These are phyloP conservation scores for Neurospora crassa DNA, from an alignment of 2,329 filamentous ascomycete genomes.

Conservation along the genomic window DNA sequence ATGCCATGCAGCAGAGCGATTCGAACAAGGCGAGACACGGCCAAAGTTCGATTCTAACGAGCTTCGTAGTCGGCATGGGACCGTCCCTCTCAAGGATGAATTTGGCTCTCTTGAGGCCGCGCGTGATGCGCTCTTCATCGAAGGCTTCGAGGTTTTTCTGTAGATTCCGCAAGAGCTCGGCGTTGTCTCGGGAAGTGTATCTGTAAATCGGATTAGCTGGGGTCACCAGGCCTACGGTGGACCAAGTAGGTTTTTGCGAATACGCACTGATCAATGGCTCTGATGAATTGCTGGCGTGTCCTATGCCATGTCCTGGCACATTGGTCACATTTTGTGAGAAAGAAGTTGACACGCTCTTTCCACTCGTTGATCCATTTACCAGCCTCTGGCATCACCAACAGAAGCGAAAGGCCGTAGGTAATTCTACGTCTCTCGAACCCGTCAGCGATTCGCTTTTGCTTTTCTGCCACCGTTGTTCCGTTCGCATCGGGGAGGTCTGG, in stretches of 20 bases:
- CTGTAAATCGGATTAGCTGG: not conserved
- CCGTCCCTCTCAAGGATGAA: conserved; percentile 35
- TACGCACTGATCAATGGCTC: conserved; percentile 49
- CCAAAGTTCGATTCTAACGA: conserved; percentile 39
- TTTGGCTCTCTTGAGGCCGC: conserved; percentile 39
- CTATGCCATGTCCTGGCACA: conserved; percentile 70
- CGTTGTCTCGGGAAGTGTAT: not conserved
- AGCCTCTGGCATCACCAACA: conserved; percentile 55
- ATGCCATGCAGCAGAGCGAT: conserved; percentile 72
- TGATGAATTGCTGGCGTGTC: conserved; percentile 52
- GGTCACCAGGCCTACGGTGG: not conserved
- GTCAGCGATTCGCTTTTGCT: conserved; percentile 43
- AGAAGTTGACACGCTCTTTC: conserved; percentile 43
- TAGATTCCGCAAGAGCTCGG: conserved; percentile 27
- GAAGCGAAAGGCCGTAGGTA: conserved; percentile 57
- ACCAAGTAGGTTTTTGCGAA: not conserved
- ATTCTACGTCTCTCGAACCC: conserved; percentile 47
- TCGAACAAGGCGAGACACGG: conserved; percentile 80
- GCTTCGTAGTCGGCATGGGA: conserved; percentile 35
- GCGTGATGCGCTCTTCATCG: conserved; percentile 25
- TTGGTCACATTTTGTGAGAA: conserved; percentile 54
- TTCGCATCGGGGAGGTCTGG: conserved; percentile 35
- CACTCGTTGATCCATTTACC: conserved; percentile 53
- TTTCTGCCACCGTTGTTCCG: conserved; percentile 37
- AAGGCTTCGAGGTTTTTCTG: conserved; percentile 30